Percentiles rank a stretch among this genome's conserved stretches.
phyloP scores from a whole-genome alignment of 2,329 filamentous ascomycete genomes.

The Atkinsonella texensis region DNA sequence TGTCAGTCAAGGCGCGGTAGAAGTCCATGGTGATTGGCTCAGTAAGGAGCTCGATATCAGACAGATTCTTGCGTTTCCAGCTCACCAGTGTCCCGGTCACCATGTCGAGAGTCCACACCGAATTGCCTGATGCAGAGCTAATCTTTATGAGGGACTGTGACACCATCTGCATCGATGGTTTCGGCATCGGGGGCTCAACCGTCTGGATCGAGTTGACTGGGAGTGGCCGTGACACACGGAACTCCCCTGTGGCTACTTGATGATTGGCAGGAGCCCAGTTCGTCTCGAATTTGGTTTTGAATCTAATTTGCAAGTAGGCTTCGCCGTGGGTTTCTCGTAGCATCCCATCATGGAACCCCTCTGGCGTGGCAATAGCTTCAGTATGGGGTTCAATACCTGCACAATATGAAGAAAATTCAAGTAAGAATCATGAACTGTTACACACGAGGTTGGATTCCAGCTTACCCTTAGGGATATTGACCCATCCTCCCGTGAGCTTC shows the following conservation, averaged over 20 bases:
- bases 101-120: slow-evolving; percentile 32
- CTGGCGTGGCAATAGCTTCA: slow-evolving; percentile 21
- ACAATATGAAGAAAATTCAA: no score
- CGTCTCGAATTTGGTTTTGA: slow-evolving; percentile 29
- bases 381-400: slow-evolving; percentile 31
- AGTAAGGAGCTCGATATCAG: slow-evolving; percentile 28
- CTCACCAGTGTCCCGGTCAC: slow-evolving; percentile 28
- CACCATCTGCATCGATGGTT: slow-evolving; percentile 13
- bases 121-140: slow-evolving; percentile 20
- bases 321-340: slow-evolving; percentile 19
- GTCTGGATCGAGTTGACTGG: slow-evolving; percentile 15
- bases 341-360: slow-evolving; percentile 16
- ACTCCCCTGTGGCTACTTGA: slow-evolving; percentile 37
- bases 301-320: slow-evolving; percentile 36
- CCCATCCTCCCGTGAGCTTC: slow-evolving; percentile 18
- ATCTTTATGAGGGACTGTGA: slow-evolving; percentile 18
- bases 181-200: slow-evolving; percentile 9
- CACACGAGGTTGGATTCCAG: background rate
- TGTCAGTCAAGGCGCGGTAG: slow-evolving; percentile 55
- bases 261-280: slow-evolving; percentile 41
- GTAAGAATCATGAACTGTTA: no score
- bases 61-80: slow-evolving; percentile 23
- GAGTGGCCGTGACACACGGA: slow-evolving; percentile 25
- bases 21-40: slow-evolving; percentile 38
- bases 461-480: slow-evolving; percentile 30